Conservation (phyloP, 805 yeast species). For the Yarrowia yakushimensis region DNA sequence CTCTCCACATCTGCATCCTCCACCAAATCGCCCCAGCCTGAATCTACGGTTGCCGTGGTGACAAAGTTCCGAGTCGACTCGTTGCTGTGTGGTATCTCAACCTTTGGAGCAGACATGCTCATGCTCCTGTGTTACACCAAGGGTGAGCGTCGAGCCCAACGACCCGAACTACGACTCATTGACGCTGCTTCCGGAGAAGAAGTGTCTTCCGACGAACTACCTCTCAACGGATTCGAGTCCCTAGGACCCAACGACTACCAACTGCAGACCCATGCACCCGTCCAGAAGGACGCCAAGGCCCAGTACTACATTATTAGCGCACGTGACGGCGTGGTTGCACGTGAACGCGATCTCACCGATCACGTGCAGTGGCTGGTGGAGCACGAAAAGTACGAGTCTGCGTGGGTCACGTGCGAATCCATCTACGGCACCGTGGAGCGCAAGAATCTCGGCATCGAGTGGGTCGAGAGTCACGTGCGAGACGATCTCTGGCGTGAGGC, state of each 20-base stretch:
- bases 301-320: constrained; percentile 73
- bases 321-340: constrained; percentile 72
- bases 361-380: constrained; percentile 69
- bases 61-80: constrained; percentile 44
- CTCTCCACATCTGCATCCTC: constrained; percentile 28
- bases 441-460: constrained; percentile 56
- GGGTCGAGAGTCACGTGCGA: constrained; percentile 40
- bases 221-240: constrained; percentile 52
- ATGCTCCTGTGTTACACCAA: constrained; percentile 55
- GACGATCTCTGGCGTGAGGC: constrained; percentile 55
- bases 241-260: constrained; percentile 80
- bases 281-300: constrained; percentile 8
- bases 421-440: constrained; percentile 51
- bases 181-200: constrained; percentile 67
- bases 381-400: constrained; percentile 53
- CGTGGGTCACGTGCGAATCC: constrained; percentile 73
- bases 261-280: constrained; percentile 44
- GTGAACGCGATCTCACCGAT: constrained; percentile 66
- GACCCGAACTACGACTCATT: constrained; percentile 71
- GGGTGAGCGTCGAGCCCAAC: constrained; percentile 32
- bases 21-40: constrained; percentile 27
- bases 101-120: constrained; percentile 68
- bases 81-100: constrained; percentile 71
- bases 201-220: constrained; percentile 72
- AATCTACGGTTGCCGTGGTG: constrained; percentile 37